Base-by-base conservation (phyloP, 2,329 filamentous ascomycete species). In the Diaporthe batatas region DNA sequence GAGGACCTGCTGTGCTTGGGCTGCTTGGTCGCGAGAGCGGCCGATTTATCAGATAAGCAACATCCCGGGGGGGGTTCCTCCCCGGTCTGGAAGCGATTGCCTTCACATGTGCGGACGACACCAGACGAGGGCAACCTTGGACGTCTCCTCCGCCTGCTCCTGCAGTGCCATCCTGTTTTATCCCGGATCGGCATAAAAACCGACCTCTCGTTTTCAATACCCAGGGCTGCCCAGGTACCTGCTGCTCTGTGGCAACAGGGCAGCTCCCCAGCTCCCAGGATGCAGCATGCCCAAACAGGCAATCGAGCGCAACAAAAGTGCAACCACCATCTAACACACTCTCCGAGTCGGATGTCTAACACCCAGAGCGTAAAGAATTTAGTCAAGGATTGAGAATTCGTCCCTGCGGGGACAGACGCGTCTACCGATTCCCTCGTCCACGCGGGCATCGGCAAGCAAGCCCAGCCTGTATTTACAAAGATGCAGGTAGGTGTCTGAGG, bases 31-130 rank as follows among this genome's bases (percentile, higher is more conserved):
- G 54, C n/a, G 62, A 23, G 29, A 53, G 47, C 32, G n/a, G 25
- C 23, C 16, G 62, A 12, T 44, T 70, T 70, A 49, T 49, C 68
- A 62, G 68, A 70, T 62, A 70, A 59, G 54, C 54, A 62, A 39
- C 23, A 23, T 36, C 8, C 47, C 47, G 25, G 47, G 44, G 4
- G 21, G 34, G 59, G n/a, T 23, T 49, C 21, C 6, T 36, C 29
- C 62, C 44, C 21, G 36, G 32, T 12, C 6, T 53, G 25, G n/a
- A 39, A 53, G n/a, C 21, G 32, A n/a, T 34, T 21, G 32, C 47
- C 47, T 67, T 67, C 62, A 53, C 47, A 67, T 67, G 62, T 39
- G 62, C 32, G 4, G 42, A 34, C 59, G 25, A 62, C 58, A n/a
- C 8, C 36, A 11, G 16, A 29, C 23, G 21, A 51, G 62, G 44